Evolutionary conservation across 1,139 yeast genomes (phyloP).

Genomic region (Candida freyschussii): DNA sequence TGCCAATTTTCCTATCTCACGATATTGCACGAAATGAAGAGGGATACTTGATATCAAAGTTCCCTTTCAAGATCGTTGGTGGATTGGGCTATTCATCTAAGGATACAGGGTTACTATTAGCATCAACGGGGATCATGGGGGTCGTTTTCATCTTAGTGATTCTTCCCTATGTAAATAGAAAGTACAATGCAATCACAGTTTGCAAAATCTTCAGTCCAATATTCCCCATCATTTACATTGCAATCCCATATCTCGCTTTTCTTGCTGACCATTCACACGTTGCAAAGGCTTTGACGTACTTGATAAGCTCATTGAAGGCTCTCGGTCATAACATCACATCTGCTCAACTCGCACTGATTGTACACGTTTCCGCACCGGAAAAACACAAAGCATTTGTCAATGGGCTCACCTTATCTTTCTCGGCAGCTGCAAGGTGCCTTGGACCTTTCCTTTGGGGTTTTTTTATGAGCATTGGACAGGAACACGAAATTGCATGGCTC

Average conservation of each 20-base stretch:
- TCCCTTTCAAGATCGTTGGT: constrained; percentile 8
- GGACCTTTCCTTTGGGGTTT: constrained; percentile 61
- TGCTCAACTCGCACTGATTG: constrained; percentile 39
- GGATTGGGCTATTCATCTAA: constrained; percentile 6
- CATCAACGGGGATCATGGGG: constrained; percentile 7
- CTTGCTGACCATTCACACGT: constrained; percentile 2
- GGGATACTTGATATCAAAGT: constrained; percentile 3
- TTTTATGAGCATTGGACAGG: constrained; percentile 45
- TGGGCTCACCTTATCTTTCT: constrained; percentile 44
- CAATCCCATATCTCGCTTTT: constrained; percentile 7
- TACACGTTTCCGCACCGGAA: constrained; percentile 45
- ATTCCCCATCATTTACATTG: constrained; percentile 4
- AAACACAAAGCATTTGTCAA: constrained; percentile 46
- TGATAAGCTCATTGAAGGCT: neutral
- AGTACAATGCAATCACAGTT: constrained; percentile 4
- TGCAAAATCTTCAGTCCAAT: constrained; percentile 7
- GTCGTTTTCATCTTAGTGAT: constrained; percentile 6
- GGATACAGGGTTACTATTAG: constrained; percentile 8
- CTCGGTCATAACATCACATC: constrained; percentile 5
- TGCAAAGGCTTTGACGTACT: constrained; percentile 1
- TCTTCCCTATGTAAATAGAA: constrained; percentile 6
- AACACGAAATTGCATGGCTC: constrained; percentile 38
- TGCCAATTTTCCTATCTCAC: constrained; percentile 8
- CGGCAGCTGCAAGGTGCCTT: constrained; percentile 49
- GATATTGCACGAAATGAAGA: constrained; percentile 3